Percentiles rank a stretch among this genome's conserved stretches.
Evolutionary conservation across 192 early-diverging fungal species (phyloP).

Genomic region (Neocallimastix lanati): DNA sequence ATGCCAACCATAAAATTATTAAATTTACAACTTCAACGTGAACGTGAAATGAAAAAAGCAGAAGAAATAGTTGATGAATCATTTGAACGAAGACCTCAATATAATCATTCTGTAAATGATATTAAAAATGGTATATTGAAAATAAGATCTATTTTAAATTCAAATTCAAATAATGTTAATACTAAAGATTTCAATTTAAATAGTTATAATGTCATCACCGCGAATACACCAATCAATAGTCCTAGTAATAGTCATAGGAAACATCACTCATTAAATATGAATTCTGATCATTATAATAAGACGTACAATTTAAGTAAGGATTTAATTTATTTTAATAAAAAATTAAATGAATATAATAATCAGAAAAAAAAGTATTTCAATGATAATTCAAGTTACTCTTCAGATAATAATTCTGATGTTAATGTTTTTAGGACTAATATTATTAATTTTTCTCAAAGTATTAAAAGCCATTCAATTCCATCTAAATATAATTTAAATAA

Average conservation of each 20-base stretch:
- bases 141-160: not conserved
- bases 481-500: too few relatives aligned
- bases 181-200: too few relatives aligned
- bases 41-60: not conserved
- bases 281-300: not conserved
- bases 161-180: too few relatives aligned
- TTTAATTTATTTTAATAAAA: not conserved
- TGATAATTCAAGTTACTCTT: not conserved
- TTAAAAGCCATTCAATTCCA: too few relatives aligned
- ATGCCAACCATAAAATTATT: not conserved
- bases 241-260: too few relatives aligned
- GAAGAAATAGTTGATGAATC: not conserved
- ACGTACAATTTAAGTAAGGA: not conserved
- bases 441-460: too few relatives aligned
- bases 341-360: not conserved
- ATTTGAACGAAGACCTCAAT: not conserved
- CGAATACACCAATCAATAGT: too few relatives aligned
- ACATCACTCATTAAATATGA: too few relatives aligned
- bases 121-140: not conserved
- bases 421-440: too few relatives aligned
- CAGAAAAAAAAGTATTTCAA: not conserved
- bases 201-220: too few relatives aligned
- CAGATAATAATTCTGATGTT: not conserved
- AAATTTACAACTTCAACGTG: not conserved
- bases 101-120: not conserved